Evolutionary conservation across 202 grass and related monocot species (phyloP), one percentile per base, ranked within the genome.

Genomic region (Alloteropsis angusta): DNA sequence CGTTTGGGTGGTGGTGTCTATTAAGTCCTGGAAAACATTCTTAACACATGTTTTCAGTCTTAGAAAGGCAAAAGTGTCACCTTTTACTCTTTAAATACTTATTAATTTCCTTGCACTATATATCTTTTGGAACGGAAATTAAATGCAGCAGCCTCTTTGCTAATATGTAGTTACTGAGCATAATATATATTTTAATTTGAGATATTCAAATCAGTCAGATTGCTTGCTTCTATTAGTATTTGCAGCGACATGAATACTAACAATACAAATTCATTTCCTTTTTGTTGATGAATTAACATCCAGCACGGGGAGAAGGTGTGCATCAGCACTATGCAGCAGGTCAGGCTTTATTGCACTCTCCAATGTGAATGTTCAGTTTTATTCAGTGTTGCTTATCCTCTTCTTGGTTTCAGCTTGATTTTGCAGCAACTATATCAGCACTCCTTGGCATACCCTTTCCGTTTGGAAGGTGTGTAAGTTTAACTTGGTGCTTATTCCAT

Each of bases 371-470:
- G 39, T 26, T 71, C 11, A 61, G 16, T 84, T 74, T 68, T 47
- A 54, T 68, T 75, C 14, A 25, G 79, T 74, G 54, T 67, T 28
- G 12, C 52, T 75, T 77, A 82, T 43, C 76, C 49, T 74, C 15
- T 83, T 80, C 65, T 76, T 93, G 56, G 36, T 59, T 60, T 76
- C 83, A 97, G 95, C 95, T 97, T 83, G 91, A 97, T 75, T 97
- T 97, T 92, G 91, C 89, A 49, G 91, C 71, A 76, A 97, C 91
- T 77, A 82, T 97, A 82, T 87, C 91, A 75, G 91, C 95, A 80
- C 91, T 97, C 65, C 87, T 97, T 38, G 91, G 95, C 81, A 80
- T 97, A 88, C 95, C 95, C 61, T 94, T 88, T 92, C 95, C 95
- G 78, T 97, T 92, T 85, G 95, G 95, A 92, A 97, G 95, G 95